Conservation (phyloP, 306 rosid species). For the Castanea crenata region DNA sequence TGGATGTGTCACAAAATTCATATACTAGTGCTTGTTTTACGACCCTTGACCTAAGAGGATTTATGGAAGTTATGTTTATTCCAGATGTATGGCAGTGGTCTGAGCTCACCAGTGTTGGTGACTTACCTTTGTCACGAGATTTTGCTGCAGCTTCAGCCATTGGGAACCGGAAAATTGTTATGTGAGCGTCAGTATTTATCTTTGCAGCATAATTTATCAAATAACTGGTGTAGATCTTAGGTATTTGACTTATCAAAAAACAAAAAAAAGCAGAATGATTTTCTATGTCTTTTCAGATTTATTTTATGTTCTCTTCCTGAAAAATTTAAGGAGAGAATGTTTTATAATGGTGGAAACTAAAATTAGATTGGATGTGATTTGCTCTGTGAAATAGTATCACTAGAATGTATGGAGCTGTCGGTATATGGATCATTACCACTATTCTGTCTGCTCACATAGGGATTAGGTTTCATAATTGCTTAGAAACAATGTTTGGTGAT, state of each 20-base stretch:
- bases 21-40: slow-evolving; percentile 5
- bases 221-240: not conserved
- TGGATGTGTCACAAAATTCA: not conserved
- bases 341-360: slow-evolving; percentile 15
- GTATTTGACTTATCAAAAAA: not conserved
- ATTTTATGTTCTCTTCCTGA: not conserved
- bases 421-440: slow-evolving; percentile 81
- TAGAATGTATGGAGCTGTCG: slow-evolving; percentile 88
- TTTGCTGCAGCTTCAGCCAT: slow-evolving; percentile 89
- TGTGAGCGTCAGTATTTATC: slow-evolving; percentile 46
- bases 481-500: not conserved
- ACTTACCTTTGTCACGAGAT: slow-evolving; percentile 87
- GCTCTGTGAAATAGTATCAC: slow-evolving; percentile 57
- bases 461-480: slow-evolving; percentile 11
- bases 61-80: slow-evolving; percentile 24
- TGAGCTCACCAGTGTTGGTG: slow-evolving; percentile 90
- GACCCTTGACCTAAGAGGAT: not conserved
- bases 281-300: slow-evolving; percentile 9
- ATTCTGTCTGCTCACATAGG: slow-evolving; percentile 12
- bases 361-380: slow-evolving; percentile 22
- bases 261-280: not conserved
- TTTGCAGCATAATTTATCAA: not conserved
- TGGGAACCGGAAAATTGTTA: slow-evolving; percentile 86
- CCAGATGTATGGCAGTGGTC: slow-evolving; percentile 99
- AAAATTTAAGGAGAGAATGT: not conserved